Conservation (phyloP, 192 early-diverging fungal genomes). For the Backusella tuberculispora region DNA sequence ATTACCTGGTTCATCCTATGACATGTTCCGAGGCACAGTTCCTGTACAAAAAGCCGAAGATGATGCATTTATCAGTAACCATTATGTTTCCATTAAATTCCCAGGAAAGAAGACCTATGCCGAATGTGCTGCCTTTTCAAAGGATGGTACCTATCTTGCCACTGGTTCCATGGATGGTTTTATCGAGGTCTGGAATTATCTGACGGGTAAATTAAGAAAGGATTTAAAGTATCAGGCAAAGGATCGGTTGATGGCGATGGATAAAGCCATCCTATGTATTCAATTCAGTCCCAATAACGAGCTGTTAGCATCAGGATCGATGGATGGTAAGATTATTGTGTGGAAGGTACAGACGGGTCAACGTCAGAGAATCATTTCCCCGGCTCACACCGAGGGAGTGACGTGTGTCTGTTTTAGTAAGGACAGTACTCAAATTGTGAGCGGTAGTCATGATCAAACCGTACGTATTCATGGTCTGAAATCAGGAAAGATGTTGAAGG, state of each 20-base stretch:
- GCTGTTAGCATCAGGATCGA: slow-evolving; percentile 80
- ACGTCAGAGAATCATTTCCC: slow-evolving; percentile 69
- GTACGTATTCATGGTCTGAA: slow-evolving; percentile 89
- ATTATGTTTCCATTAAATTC: slow-evolving; percentile 89
- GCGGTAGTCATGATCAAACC: slow-evolving; percentile 78
- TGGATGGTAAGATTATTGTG: slow-evolving; percentile 84
- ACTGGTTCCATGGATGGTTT: slow-evolving; percentile 94
- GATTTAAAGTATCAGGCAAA: slow-evolving; percentile 93
- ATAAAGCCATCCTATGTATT: slow-evolving; percentile 77
- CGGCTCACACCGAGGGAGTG: slow-evolving; percentile 87
- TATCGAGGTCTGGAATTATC: slow-evolving; percentile 94
- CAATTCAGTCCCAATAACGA: slow-evolving; percentile 81
- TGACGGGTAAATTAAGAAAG: slow-evolving; percentile 87
- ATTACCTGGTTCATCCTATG: slow-evolving; percentile 68
- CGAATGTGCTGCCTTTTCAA: slow-evolving; percentile 78
- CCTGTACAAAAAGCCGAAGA: slow-evolving; percentile 67
- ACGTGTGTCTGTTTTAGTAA: slow-evolving; percentile 77
- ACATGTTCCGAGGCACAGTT: slow-evolving; percentile 79
- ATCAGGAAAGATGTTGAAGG: slow-evolving; percentile 89
- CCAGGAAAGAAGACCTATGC: slow-evolving; percentile 83
- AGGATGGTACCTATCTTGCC: slow-evolving; percentile 79
- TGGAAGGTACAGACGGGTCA: slow-evolving; percentile 85
- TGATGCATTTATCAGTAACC: slow-evolving; percentile 72
- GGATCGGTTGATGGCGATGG: slow-evolving; percentile 93
- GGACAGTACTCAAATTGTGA: slow-evolving; percentile 82